These are phyloP conservation scores for Psilocybe tampanensis DNA, from an alignment of 768 basidiomycete genomes.

Conservation along the genomic window DNA sequence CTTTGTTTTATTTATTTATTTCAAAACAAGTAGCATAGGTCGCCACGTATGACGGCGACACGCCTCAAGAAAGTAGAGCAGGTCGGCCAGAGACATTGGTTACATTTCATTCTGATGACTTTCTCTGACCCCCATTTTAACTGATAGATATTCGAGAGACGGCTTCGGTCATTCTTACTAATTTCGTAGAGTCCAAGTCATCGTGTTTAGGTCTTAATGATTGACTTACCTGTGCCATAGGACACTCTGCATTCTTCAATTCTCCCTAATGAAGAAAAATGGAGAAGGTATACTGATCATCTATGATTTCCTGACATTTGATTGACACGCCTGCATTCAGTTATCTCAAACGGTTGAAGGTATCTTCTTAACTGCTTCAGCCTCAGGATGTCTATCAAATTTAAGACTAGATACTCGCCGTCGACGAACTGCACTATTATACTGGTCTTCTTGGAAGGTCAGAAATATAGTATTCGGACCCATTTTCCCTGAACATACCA, in stretches of 20 bases:
- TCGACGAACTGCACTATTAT: conserved; percentile 91
- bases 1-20: background rate
- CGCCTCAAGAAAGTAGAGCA: conserved; percentile 65
- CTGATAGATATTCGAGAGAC: conserved; percentile 60
- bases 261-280: conserved; percentile 80
- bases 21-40: conserved; percentile 37
- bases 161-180: conserved; percentile 85
- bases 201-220: background rate
- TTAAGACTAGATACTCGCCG: conserved; percentile 59
- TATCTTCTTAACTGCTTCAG: conserved; percentile 6
- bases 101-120: background rate
- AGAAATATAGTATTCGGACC: background rate
- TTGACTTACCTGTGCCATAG: conserved; percentile 35
- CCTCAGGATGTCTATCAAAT: background rate
- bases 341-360: conserved; percentile 75
- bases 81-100: conserved; percentile 36
- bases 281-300: conserved; percentile 60
- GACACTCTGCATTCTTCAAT: conserved; percentile 88
- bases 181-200: conserved; percentile 59
- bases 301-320: background rate
- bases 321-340: conserved; percentile 40
- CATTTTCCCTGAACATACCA: background rate
- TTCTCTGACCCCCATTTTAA: background rate
- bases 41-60: conserved; percentile 89
- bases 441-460: conserved; percentile 80